Evolutionary conservation across 2,329 filamentous ascomycete genomes (phyloP), one percentile per base, ranked within the genome.

Genomic region (Aspergillus candidus): DNA sequence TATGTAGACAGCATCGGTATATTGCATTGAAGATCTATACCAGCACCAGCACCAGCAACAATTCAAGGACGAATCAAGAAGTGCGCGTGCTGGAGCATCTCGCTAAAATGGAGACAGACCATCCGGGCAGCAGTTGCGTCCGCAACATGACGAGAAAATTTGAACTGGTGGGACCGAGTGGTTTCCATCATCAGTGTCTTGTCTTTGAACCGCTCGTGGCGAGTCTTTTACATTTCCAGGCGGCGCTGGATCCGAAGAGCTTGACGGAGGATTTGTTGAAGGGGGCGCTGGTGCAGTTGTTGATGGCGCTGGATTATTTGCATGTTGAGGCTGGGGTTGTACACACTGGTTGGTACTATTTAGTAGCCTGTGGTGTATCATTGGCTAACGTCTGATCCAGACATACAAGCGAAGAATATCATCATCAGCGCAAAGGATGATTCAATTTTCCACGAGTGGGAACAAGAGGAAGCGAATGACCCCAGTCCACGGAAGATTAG

Each of bases 371-470:
- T 7, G 15, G 37, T 15, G 2, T 12, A 39, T 29, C 35, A n/a
- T n/a, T 22, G 17, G 37, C 10, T 44, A 45, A 42, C 41, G 8
- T 34, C 35, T 3, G 17, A 29, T 30, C 15, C 30, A 62, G 55
- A 62, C 46, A 54, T 63, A 10, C 54, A 58, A 37, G 52, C 51
- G 2, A 50, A 52, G 11, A 63, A 63, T 30, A 48, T 65, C 13
- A 49, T 66, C 33, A 30, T 58, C 2, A 37, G 31, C 4, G 50
- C 58, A 12, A 46, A 46, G 13, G 60, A 64, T 41, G 42, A 55
- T 6, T 49, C 48, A 1, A 42, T 63, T 11, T 41, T 64, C 4
- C 22, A n/a, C 10, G 40, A 49, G 1, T 62, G 59, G 35, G 56
- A 59, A 42, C 32, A 52, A 34, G 38, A 31, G 1, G 58, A 60